A percentile compares a stretch with the other conserved stretches of the same genome.
Evolutionary conservation across 345 rosid species (phyloP).

Genomic region (Brassica carinata): DNA sequence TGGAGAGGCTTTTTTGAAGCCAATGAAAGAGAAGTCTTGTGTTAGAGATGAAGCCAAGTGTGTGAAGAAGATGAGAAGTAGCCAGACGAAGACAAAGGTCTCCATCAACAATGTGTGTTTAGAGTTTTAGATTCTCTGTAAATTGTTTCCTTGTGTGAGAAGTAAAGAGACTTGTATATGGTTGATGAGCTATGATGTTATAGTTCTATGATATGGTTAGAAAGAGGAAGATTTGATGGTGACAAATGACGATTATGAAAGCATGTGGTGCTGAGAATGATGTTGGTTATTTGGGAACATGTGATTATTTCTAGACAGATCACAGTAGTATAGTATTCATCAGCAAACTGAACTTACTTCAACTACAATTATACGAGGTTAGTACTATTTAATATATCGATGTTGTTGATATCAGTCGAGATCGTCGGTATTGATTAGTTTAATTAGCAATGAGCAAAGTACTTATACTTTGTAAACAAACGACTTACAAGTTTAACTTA

Average conservation of each 20-base stretch:
- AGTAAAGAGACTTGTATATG: constrained; percentile 15
- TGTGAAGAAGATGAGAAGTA: constrained; percentile 34
- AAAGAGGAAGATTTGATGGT: neutral
- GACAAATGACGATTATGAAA: constrained; percentile 20
- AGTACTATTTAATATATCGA: constrained; percentile 12
- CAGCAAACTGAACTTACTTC: neutral
- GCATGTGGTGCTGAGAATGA: constrained; percentile 36
- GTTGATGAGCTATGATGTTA: constrained; percentile 13
- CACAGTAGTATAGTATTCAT: neutral
- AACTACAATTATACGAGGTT: constrained; percentile 28
- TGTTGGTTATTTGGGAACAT: constrained; percentile 39
- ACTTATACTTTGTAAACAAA: neutral
- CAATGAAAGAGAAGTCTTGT: constrained; percentile 48
- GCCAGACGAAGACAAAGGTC: constrained; percentile 32
- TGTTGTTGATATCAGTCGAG: constrained; percentile 14
- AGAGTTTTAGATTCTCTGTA: neutral
- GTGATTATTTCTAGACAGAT: constrained; percentile 22
- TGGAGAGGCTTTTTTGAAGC: constrained; percentile 45
- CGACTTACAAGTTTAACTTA: neutral
- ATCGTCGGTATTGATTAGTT: constrained; percentile 14
- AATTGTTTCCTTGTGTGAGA: constrained; percentile 20
- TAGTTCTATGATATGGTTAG: constrained; percentile 4
- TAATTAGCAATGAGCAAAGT: neutral
- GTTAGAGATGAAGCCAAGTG: constrained; percentile 42
- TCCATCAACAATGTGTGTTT: constrained; percentile 36